Evolutionary conservation across 108 stramenopile species (phyloP).

Genomic region (Fragilaria radians): DNA sequence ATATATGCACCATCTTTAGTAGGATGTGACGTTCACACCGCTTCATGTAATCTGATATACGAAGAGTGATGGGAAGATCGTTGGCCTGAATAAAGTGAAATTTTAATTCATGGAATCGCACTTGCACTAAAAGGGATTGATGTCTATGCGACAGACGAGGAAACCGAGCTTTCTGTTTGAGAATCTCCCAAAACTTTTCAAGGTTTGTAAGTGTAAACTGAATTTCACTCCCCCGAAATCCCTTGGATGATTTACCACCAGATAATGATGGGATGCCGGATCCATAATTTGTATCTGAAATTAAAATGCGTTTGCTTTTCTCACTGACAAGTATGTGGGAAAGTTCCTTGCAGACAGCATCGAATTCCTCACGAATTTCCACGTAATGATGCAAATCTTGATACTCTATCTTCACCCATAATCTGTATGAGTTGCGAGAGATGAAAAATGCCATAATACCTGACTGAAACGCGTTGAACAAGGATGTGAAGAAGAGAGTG

Average conservation of each 20-base stretch:
- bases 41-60: conserved; percentile 76
- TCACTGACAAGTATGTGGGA: background rate
- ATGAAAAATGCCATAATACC: conserved; percentile 47
- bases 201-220: no score
- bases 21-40: conserved; percentile 52
- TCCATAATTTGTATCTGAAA: background rate
- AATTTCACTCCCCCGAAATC: background rate
- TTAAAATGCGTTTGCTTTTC: background rate
- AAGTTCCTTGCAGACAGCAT: conserved; percentile 13
- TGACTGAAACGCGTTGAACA: conserved; percentile 79
- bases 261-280: background rate
- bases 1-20: conserved; percentile 64
- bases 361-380: conserved; percentile 82
- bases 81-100: conserved; percentile 72
- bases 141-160: conserved; percentile 33
- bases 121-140: conserved; percentile 51
- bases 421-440: conserved; percentile 34
- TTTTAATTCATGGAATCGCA: conserved; percentile 81
- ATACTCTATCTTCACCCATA: conserved; percentile 77
- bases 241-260: background rate
- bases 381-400: conserved; percentile 85
- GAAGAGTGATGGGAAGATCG: conserved; percentile 59
- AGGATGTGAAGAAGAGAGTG: conserved; percentile 77
- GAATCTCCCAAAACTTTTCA: background rate
- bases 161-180: background rate